These are phyloP conservation scores for Wallacemonas rigidus DNA, from an alignment of 208 protist species.

Conservation along the genomic window DNA sequence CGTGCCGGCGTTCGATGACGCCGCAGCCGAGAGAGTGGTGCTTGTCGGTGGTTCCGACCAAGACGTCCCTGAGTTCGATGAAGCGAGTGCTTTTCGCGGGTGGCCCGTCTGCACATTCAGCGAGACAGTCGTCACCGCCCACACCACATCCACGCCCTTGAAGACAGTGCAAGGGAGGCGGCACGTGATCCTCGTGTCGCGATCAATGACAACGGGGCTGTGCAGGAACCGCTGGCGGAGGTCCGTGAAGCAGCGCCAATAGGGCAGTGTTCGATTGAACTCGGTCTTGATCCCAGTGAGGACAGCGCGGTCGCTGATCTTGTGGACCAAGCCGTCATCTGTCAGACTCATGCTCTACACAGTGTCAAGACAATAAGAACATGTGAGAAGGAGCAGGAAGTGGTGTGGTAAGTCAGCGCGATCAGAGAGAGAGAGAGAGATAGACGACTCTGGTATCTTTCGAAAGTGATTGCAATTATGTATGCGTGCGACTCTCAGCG, in stretches of 20 bases:
- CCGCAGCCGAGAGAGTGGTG: neutral
- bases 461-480: too few species aligned
- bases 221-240: constrained; percentile 25
- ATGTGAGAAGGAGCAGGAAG: neutral
- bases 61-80: too few species aligned
- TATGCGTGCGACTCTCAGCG: too few species aligned
- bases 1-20: too few species aligned
- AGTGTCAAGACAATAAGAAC: neutral
- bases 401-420: neutral
- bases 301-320: constrained; percentile 37
- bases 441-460: too few species aligned
- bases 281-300: constrained; percentile 46
- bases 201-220: constrained; percentile 34
- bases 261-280: constrained; percentile 67
- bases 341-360: neutral
- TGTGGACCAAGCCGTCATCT: neutral
- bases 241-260: constrained; percentile 67
- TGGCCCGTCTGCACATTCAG: constrained; percentile 16
- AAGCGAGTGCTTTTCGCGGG: too few species aligned
- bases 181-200: constrained; percentile 32
- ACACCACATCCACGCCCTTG: constrained; percentile 66
- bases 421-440: too few species aligned
- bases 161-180: constrained; percentile 57
- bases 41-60: neutral
- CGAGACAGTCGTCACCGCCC: constrained; percentile 47